Evolutionary conservation across 2,329 filamentous ascomycete genomes (phyloP).

Genomic region (Fusarium sp.): DNA sequence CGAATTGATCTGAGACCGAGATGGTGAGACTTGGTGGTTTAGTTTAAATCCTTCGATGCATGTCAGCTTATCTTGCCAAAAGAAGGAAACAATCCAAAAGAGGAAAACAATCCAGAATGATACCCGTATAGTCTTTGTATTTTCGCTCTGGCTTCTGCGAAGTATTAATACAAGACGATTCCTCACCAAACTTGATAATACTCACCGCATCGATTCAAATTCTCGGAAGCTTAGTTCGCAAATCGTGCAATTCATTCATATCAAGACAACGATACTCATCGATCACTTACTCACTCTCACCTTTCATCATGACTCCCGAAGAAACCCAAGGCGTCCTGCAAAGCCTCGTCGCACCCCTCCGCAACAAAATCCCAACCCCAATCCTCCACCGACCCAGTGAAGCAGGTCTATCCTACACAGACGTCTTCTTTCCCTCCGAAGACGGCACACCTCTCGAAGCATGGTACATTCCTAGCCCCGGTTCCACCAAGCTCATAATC

Average conservation of each 20-base stretch:
- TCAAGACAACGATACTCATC: too few species aligned
- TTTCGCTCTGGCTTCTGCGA: background rate
- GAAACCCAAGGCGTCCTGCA: background rate
- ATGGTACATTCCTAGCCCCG: slow-evolving; percentile 1
- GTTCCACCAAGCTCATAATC: background rate
- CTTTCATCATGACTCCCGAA: background rate
- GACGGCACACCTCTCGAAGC: background rate
- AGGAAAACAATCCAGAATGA: background rate
- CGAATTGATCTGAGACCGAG: background rate
- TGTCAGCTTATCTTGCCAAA: background rate
- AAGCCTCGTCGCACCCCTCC: slow-evolving; percentile 4
- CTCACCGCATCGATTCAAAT: too few species aligned
- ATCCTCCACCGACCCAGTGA: background rate
- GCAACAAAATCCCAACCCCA: background rate
- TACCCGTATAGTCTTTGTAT: background rate
- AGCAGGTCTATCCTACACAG: background rate
- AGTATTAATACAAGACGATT: background rate
- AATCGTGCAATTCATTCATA: too few species aligned
- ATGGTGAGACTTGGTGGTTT: too few species aligned
- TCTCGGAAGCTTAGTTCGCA: too few species aligned
- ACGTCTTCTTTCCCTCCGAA: slow-evolving; percentile 4
- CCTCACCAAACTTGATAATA: too few species aligned
- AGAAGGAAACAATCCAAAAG: background rate
- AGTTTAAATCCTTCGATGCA: background rate
- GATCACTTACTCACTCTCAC: background rate